Evolutionary conservation across 108 stramenopile species (phyloP).

Genomic region (Cylindrotheca fusiformis): DNA sequence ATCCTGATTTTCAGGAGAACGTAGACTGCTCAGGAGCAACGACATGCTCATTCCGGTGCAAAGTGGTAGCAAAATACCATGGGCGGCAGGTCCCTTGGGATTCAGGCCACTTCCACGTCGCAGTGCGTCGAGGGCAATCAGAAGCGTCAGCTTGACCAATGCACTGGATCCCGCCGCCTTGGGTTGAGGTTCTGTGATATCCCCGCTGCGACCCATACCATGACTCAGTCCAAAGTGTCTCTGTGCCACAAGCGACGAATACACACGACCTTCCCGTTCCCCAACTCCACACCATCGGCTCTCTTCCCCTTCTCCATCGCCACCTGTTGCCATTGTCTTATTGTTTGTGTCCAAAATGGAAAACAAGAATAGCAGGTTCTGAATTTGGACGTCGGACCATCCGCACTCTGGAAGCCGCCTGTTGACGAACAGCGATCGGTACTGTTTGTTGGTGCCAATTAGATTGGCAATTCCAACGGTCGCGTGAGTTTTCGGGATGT

Average conservation of each 20-base stretch:
- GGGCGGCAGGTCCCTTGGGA: conserved; percentile 55
- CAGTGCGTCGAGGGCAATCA: conserved; percentile 84
- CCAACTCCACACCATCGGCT: conserved; percentile 94
- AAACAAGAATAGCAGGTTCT: conserved; percentile 62
- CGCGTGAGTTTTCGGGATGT: conserved; percentile 75
- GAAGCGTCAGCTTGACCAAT: conserved; percentile 78
- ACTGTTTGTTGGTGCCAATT: conserved; percentile 60
- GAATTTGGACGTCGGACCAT: conserved; percentile 85
- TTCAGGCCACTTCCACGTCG: conserved; percentile 83
- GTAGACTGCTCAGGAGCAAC: conserved; percentile 69
- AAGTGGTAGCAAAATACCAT: conserved; percentile 86
- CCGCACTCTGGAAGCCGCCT: conserved; percentile 73
- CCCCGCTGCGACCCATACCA: conserved; percentile 97
- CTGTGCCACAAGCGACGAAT: conserved; percentile 80
- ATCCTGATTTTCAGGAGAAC: conserved; percentile 21
- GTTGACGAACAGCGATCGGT: conserved; percentile 66
- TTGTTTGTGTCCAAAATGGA: conserved; percentile 89
- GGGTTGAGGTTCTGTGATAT: conserved; percentile 97
- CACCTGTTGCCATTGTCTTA: conserved; percentile 43
- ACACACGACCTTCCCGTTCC: conserved; percentile 97
- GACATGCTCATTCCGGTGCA: conserved; percentile 95
- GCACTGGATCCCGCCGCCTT: conserved; percentile 98
- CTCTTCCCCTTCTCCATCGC: conserved; percentile 13
- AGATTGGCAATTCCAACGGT: conserved; percentile 77
- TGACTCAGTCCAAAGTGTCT: conserved; percentile 93